phyloP scores from a whole-genome alignment of 2,329 filamentous ascomycete genomes.

The Penicillium polonicum region DNA sequence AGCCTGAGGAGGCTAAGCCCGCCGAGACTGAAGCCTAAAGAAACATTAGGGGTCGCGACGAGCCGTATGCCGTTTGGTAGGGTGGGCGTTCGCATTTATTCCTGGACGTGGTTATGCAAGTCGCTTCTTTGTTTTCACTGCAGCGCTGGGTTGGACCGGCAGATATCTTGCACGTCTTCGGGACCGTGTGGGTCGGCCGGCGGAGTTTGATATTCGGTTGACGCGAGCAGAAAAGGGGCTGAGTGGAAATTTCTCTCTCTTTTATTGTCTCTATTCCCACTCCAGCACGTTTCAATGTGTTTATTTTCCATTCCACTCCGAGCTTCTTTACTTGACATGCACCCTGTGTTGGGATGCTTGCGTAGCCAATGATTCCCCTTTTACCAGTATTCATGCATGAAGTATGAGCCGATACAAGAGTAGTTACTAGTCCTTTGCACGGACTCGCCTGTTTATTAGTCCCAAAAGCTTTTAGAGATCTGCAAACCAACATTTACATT shows the following conservation, averaged over 20 bases:
- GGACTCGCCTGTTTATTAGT: not conserved
- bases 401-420: not conserved
- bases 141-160: constrained; percentile 39
- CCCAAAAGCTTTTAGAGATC: not conserved
- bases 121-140: constrained; percentile 35
- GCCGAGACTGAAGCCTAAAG: constrained; percentile 38
- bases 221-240: constrained; percentile 40
- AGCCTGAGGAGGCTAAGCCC: constrained; percentile 41
- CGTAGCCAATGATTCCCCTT: constrained; percentile 14
- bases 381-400: constrained; percentile 1
- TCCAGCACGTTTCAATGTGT: constrained; percentile 42
- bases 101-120: constrained; percentile 36
- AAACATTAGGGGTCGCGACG: constrained; percentile 16
- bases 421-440: not conserved
- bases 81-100: constrained; percentile 37
- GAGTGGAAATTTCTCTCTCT: constrained; percentile 44
- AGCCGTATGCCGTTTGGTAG: constrained; percentile 30
- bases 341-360: constrained; percentile 9
- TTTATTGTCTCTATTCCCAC: constrained; percentile 44
- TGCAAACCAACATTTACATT: not conserved
- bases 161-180: constrained; percentile 37
- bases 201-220: constrained; percentile 46
- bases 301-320: constrained; percentile 29
- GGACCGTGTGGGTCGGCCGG: constrained; percentile 40
- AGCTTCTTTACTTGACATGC: constrained; percentile 5